A percentile compares a stretch with the other conserved stretches of the same genome.
These are phyloP conservation scores for Thalassiosira mediterranea DNA, from an alignment of 352 stramenopile genomes.

Conservation along the genomic window DNA sequence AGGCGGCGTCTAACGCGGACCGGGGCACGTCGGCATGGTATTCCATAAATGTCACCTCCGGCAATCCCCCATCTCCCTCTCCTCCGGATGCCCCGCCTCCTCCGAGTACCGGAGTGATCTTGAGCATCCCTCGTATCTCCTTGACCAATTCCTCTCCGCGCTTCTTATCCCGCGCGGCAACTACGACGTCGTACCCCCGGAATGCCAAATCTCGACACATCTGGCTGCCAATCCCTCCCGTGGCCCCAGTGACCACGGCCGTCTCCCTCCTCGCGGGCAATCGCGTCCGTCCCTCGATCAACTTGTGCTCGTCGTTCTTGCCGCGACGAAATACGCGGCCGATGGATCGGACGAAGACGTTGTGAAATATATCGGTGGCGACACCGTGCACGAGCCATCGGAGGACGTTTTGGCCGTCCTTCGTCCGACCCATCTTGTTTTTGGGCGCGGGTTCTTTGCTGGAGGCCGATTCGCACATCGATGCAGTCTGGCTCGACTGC, in stretches of 20 bases:
- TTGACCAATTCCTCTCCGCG: conserved; percentile 22
- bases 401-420: too few species aligned
- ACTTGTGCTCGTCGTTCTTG: too few species aligned
- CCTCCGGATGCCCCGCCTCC: background rate
- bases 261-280: conserved; percentile 27
- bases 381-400: conserved; percentile 49
- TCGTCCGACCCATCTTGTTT: background rate
- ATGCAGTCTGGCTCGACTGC: conserved; percentile 24
- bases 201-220: conserved; percentile 42
- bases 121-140: conserved; percentile 22
- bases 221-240: conserved; percentile 37
- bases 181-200: conserved; percentile 47
- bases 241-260: conserved; percentile 39
- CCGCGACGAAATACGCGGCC: too few species aligned
- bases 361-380: conserved; percentile 40
- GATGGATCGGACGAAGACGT: conserved; percentile 34
- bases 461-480: background rate
- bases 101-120: background rate
- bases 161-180: conserved; percentile 31
- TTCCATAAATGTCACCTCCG: conserved; percentile 45
- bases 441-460: conserved; percentile 30
- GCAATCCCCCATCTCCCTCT: background rate
- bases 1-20: conserved; percentile 35
- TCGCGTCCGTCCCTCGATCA: background rate
- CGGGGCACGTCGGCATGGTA: conserved; percentile 45